Base-by-base conservation (phyloP, 129 eudicot species). In the Artemisia tridentata region DNA sequence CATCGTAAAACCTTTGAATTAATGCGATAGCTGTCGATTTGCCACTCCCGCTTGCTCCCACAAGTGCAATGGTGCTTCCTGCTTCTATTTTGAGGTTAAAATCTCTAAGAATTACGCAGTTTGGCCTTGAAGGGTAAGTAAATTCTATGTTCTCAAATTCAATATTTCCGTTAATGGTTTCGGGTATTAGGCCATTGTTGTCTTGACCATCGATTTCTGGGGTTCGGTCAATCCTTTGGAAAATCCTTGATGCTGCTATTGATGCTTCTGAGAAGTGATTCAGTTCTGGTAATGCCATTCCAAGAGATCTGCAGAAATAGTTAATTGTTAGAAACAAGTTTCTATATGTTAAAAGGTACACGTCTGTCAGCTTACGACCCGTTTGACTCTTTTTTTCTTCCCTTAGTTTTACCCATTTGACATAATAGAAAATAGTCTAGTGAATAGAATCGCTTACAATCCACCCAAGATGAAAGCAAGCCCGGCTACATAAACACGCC, bases 11-110 rank as follows among this genome's bases (percentile, higher is more conserved):
- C 51, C 97, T 57, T 72, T 89, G 98, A 12, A 89, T 61, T 72
- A 93, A 80, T 12, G 97, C 88, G 29, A 93, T 87, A 7, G 96
- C 98, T 1, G 98, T 89, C 0, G 98, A 93, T 75, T 93, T 93
- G 8, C 98, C 98, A 62, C 98, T 89, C 13, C 98, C 98, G 46
- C 98, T 93, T 15, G 95, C 92, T 0, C 98, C 98, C 60, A 93
- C 96, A 6, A 93, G 95, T 10, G 98, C 98, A 13, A 93, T 82
- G 0, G 96, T 93, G 62, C 78, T 79, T 49, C 98, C 98, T 7
- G 98, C 92, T 69, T 85, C 92, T 5, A 89, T 75, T 63, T 73
- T 87, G 18, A 93, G 86, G 78, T 71, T 81, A 63, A 93, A 93
- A 48, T 87, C 95, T 49, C 80, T 80, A 19, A 93, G 96, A 34